Conservation (phyloP, 2,329 filamentous ascomycete genomes). For the Metarhizium brunneum region DNA sequence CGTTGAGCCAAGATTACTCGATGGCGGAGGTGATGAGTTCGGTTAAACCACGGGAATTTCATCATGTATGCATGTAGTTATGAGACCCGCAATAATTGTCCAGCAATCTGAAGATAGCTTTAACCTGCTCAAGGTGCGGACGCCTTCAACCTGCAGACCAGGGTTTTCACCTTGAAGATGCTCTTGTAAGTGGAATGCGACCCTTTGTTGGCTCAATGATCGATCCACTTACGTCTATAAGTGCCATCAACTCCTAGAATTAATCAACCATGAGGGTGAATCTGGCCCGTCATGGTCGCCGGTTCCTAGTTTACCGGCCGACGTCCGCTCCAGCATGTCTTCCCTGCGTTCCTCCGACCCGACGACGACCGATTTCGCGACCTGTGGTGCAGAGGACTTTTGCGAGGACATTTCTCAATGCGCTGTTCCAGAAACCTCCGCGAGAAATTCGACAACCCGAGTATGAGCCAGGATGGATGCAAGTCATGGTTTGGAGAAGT, state of each 20-base stretch:
- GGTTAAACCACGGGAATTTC: too few relatives aligned
- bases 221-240: neutral
- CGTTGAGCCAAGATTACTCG: too few relatives aligned
- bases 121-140: neutral
- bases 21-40: too few relatives aligned
- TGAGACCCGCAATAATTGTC: too few relatives aligned
- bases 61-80: too few relatives aligned
- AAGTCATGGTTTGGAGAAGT: conserved; percentile 59
- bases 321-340: conserved; percentile 23
- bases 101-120: neutral
- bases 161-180: neutral
- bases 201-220: neutral
- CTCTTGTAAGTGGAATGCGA: neutral
- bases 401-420: conserved; percentile 44
- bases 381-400: conserved; percentile 13
- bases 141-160: neutral
- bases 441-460: conserved; percentile 51
- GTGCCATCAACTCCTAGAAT: conserved; percentile 14
- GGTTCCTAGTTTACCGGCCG: conserved; percentile 26
- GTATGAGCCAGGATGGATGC: conserved; percentile 61
- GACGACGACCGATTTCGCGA: conserved; percentile 16
- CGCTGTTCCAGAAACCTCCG: conserved; percentile 50
- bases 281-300: conserved; percentile 34
- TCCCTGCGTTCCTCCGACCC: conserved; percentile 18
- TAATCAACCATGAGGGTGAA: conserved; percentile 34